Conservation (phyloP, 2,329 filamentous ascomycete genomes). For the Fusarium setosum region DNA sequence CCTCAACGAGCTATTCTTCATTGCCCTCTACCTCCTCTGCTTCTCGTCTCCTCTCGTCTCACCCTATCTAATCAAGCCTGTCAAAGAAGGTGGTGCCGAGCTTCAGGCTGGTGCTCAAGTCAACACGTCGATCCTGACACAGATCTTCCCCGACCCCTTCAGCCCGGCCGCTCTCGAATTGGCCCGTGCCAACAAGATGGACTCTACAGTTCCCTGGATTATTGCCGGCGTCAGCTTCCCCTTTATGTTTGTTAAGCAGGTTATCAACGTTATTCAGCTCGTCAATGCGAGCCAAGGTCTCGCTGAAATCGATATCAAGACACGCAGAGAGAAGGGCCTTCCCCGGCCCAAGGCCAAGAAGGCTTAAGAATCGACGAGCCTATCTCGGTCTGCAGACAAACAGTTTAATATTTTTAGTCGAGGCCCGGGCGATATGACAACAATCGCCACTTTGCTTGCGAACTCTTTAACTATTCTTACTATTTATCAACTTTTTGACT, state of each 20-base stretch:
- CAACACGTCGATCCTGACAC: constrained; percentile 74
- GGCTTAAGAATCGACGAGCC: constrained; percentile 37
- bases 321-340: constrained; percentile 66
- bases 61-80: constrained; percentile 79
- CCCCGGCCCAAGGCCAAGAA: constrained; percentile 56
- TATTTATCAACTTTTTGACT: constrained; percentile 13
- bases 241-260: constrained; percentile 91
- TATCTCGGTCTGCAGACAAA: not conserved
- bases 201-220: constrained; percentile 74
- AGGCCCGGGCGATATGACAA: not conserved
- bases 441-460: not conserved
- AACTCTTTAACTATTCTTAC: not conserved
- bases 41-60: constrained; percentile 93
- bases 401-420: not conserved
- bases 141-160: constrained; percentile 89
- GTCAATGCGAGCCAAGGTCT: constrained; percentile 93
- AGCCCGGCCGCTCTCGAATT: constrained; percentile 93
- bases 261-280: constrained; percentile 93
- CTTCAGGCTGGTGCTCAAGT: constrained; percentile 77
- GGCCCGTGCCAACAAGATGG: constrained; percentile 93
- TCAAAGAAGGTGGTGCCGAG: constrained; percentile 63
- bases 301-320: constrained; percentile 86
- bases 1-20: constrained; percentile 97
- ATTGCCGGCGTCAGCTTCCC: constrained; percentile 84
- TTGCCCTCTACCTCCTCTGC: constrained; percentile 95